Evolutionary conservation across 768 basidiomycete genomes (phyloP), one percentile per base, ranked within the genome.

Genomic region (Megacollybia marginata): DNA sequence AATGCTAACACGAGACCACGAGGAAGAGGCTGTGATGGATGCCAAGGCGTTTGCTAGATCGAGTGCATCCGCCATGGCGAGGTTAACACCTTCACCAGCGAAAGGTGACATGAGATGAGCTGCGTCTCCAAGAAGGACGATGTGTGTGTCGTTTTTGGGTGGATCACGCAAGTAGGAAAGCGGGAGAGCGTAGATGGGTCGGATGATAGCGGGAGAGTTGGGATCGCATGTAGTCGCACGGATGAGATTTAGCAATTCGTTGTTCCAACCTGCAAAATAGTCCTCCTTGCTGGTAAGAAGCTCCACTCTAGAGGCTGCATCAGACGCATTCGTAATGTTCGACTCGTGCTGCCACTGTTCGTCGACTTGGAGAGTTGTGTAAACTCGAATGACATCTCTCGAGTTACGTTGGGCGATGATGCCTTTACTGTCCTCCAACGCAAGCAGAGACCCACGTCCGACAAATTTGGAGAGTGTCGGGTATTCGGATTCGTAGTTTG

Each of bases 101-200:
- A 68, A 69, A 1, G 66, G 69, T 1, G 58, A 52, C 67, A 71
- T 67, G 5, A 65, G 52, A 49, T 71, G 69, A 7, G 68, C 68
- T 1, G 69, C 66, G 38, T 70, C 70, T n/a, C 69, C 69, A 32
- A 65, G 43, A 8, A 54, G 40, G 7, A 49, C 44, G 31, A 20
- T 23, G 52, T 32, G n/a, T 47, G 45, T 32, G 48, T 47, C 33
- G 40, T 43, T 8, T 44, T 35, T 11, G 46, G 1, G n/a, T 49
- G 48, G 11, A 49, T 47, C 13, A 33, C 31, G 5, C 33, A 40
- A 15, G 18, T 15, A 40, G 38, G 43, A 48, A 15, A 7, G 34
- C 9, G 53, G 53, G 40, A 54, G 19, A 8, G 54, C 47, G 40
- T 54, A 54, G 31, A 54, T 51, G 10, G 54, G 23, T 15, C 54